phyloP scores from a whole-genome alignment of 2,329 filamentous ascomycete species.

The Ascochyta lentis region DNA sequence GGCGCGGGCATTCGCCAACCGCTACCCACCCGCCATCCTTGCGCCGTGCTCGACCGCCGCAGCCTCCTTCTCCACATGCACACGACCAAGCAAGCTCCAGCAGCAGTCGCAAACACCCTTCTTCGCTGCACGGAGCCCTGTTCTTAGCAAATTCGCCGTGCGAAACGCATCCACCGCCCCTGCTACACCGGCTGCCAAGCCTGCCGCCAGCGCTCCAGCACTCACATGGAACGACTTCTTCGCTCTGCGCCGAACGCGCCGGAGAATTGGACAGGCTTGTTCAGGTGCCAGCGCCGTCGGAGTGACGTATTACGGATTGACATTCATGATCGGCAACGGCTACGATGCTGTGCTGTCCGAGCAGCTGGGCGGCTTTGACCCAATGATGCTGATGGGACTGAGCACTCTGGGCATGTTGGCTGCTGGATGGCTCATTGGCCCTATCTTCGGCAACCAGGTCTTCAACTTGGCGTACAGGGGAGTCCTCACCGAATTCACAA shows the following conservation, averaged over 20 bases:
- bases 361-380: slow-evolving; percentile 85
- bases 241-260: slow-evolving; percentile 82
- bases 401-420: slow-evolving; percentile 78
- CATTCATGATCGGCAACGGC: slow-evolving; percentile 72
- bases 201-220: slow-evolving; percentile 23
- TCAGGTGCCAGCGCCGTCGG: slow-evolving; percentile 70
- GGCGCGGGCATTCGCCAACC: slow-evolving; percentile 37
- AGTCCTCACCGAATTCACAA: slow-evolving; percentile 73
- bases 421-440: slow-evolving; percentile 88
- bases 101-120: slow-evolving; percentile 25
- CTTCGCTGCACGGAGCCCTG: slow-evolving; percentile 15
- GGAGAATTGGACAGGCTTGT: slow-evolving; percentile 81
- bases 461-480: slow-evolving; percentile 80
- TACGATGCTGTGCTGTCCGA: slow-evolving; percentile 70
- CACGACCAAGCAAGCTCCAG: slow-evolving; percentile 32
- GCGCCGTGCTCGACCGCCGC: slow-evolving; percentile 32
- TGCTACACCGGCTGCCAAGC: slow-evolving; percentile 21
- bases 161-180: slow-evolving; percentile 36
- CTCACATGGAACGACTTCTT: slow-evolving; percentile 89
- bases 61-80: slow-evolving; percentile 38
- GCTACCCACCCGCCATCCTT: slow-evolving; percentile 37
- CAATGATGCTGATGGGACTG: slow-evolving; percentile 82
- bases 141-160: slow-evolving; percentile 13
- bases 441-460: slow-evolving; percentile 77
- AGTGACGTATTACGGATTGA: slow-evolving; percentile 67